These are phyloP conservation scores for Tephrocybe sp. DNA, from an alignment of 768 basidiomycete species.

Conservation along the genomic window DNA sequence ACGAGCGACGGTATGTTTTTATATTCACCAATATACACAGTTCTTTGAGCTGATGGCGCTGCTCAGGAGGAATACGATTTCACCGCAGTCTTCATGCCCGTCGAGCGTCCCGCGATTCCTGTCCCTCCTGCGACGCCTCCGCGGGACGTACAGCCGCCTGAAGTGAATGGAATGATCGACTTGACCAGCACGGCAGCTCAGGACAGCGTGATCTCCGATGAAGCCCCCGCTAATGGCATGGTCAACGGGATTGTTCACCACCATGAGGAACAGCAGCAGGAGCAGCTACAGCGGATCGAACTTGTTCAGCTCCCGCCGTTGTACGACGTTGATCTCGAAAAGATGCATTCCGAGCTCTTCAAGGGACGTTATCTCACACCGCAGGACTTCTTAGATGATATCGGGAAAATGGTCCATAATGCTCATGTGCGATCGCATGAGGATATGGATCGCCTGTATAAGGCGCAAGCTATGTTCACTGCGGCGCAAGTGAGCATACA, in stretches of 20 bases:
- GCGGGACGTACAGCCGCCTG: slow-evolving; percentile 31
- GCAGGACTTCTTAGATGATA: slow-evolving; percentile 81
- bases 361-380: slow-evolving; percentile 84
- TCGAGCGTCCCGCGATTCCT: slow-evolving; percentile 6
- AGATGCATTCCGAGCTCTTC: slow-evolving; percentile 84
- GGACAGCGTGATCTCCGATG: slow-evolving; percentile 7
- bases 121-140: slow-evolving; percentile 29
- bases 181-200: slow-evolving; percentile 32
- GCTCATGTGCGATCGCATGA: slow-evolving; percentile 51
- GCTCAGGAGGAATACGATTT: slow-evolving; percentile 75
- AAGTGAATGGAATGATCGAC: slow-evolving; percentile 42
- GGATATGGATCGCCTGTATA: slow-evolving; percentile 74
- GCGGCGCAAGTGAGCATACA: slow-evolving; percentile 83
- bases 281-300: slow-evolving; percentile 33
- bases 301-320: slow-evolving; percentile 45
- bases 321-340: slow-evolving; percentile 89
- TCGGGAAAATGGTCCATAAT: slow-evolving; percentile 79
- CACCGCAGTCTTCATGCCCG: slow-evolving; percentile 27
- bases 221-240: slow-evolving; percentile 30
- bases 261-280: slow-evolving; percentile 22
- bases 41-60: slow-evolving; percentile 5
- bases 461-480: slow-evolving; percentile 87
- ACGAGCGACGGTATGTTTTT: slow-evolving; percentile 59
- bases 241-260: slow-evolving; percentile 35
- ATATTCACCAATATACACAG: no score